Evolutionary conservation across 495 filamentous ascomycete genomes (phyloP), one percentile per base, ranked within the genome.

Genomic region (Neurospora sp.): DNA sequence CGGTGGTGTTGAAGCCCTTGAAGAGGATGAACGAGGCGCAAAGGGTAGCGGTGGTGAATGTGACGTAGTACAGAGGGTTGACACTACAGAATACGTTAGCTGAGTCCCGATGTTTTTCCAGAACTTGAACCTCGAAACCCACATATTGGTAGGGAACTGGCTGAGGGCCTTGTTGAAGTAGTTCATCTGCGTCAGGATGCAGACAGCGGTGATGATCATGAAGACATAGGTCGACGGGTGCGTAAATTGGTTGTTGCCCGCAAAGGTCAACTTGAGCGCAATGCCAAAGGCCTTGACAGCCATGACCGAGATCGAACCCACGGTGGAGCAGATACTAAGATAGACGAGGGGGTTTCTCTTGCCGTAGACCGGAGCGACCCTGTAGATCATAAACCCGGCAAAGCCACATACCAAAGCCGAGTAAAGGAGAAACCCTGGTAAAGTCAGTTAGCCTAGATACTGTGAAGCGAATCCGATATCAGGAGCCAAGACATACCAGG

Each of bases 111-210:
- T 31, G 40, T 16, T 91, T 83, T 31, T 2, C 6, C 14, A 42
- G 38, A 18, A 20, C 7, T 10, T 20, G 16, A 16, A 44, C 12
- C 11, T 18, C 9, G 37, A 39, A 41, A 70, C 78, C 16, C 89
- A 98, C 95, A 99, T 94, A 72, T 94, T 94, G 37, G 96, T 98
- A 18, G 93, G 94, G 84, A 98, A 99, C 78, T 97, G 93, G 82
- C 93, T 97, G 76, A 99, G 86, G 39, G 96, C 96, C 82, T 99
- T 99, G 86, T 99, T 99, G 82, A 99, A 97, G 82, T 98, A 99
- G 83, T 98, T 98, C 96, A 99, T 97, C 84, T 99, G 96, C 23
- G 94, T 97, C 70, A 98, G 82, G 80, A 98, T 98, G 84, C 96
- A 98, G 74, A 97, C 93, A 4, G 85, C 88, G 0, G 93, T 94